Conservation (phyloP, 2,329 filamentous ascomycete genomes). For the Volutella citrinella region DNA sequence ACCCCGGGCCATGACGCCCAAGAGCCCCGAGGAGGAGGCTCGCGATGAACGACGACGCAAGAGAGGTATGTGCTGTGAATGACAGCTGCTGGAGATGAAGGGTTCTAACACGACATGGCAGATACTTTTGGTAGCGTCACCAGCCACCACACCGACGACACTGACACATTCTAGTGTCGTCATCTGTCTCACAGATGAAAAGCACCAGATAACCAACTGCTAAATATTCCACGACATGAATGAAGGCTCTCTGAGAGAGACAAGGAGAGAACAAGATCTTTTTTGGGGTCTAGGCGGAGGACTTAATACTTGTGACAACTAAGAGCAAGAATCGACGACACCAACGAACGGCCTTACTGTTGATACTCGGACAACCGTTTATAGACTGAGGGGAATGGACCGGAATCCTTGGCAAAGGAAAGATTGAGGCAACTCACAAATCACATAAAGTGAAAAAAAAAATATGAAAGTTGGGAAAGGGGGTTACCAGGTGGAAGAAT, state of each 20-base stretch:
- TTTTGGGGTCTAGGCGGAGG: too few species aligned
- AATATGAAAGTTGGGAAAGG: slow-evolving; percentile 17
- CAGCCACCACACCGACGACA: slow-evolving; percentile 35
- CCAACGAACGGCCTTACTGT: slow-evolving; percentile 13
- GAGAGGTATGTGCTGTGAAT: slow-evolving; percentile 59
- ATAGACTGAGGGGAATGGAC: slow-evolving; percentile 14
- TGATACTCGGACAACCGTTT: too few species aligned
- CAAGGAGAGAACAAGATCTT: too few species aligned
- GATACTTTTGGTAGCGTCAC: slow-evolving; percentile 34
- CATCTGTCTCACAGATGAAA: too few species aligned
- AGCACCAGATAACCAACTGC: too few species aligned
- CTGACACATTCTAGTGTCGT: slow-evolving; percentile 38
- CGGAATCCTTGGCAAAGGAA: slow-evolving; percentile 8
- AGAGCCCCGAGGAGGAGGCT: slow-evolving; percentile 46
- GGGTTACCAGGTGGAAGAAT: too few species aligned
- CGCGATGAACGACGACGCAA: slow-evolving; percentile 50
- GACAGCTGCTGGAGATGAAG: too few species aligned
- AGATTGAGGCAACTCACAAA: slow-evolving; percentile 10
- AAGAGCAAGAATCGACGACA: too few species aligned
- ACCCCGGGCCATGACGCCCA: slow-evolving; percentile 60
- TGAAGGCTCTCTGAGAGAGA: too few species aligned
- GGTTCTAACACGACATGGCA: too few species aligned
- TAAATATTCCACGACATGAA: too few species aligned
- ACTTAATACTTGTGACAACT: too few species aligned
- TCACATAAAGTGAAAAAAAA: slow-evolving; percentile 10